Conservation (phyloP, 371 early-diverging fungal species). For the Mucor racemosus region DNA sequence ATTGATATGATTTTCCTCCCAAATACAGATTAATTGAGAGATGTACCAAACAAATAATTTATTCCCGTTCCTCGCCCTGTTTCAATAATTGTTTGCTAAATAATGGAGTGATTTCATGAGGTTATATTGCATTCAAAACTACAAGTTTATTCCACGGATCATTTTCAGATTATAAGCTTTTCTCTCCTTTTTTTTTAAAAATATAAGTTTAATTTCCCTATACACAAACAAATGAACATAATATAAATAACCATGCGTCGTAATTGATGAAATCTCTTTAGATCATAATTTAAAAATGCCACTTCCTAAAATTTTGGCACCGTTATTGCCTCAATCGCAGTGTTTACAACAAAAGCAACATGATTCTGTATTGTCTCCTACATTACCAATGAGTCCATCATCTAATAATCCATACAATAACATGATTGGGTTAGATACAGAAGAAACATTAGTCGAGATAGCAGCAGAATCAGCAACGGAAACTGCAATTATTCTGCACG, state of each 20-base stretch:
- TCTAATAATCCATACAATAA: not conserved
- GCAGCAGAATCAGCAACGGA: not conserved
- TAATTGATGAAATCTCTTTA: not conserved
- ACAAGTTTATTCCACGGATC: slow-evolving; percentile 1
- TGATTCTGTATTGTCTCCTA: slow-evolving; percentile 10
- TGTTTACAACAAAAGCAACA: not conserved
- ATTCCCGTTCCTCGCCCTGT: not conserved
- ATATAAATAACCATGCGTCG: not conserved
- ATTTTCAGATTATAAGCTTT: not conserved
- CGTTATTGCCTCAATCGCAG: slow-evolving; percentile 8
- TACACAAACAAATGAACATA: not conserved
- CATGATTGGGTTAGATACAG: slow-evolving; percentile 3
- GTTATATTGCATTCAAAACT: not conserved
- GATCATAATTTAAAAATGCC: slow-evolving; percentile 12
- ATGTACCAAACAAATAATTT: slow-evolving; percentile 1
- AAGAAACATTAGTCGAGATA: not conserved
- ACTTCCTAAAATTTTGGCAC: slow-evolving; percentile 16
- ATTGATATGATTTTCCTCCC: not conserved
- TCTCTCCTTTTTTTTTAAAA: not conserved
- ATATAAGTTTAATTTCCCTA: not conserved
- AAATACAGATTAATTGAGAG: not conserved
- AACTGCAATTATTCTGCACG: slow-evolving; percentile 2
- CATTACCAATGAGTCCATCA: slow-evolving; percentile 5
- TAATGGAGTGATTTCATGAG: not conserved
- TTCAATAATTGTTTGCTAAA: not conserved